These are phyloP conservation scores for Chytriomyces sp. DNA, from an alignment of 192 early-diverging fungal species.

Conservation along the genomic window DNA sequence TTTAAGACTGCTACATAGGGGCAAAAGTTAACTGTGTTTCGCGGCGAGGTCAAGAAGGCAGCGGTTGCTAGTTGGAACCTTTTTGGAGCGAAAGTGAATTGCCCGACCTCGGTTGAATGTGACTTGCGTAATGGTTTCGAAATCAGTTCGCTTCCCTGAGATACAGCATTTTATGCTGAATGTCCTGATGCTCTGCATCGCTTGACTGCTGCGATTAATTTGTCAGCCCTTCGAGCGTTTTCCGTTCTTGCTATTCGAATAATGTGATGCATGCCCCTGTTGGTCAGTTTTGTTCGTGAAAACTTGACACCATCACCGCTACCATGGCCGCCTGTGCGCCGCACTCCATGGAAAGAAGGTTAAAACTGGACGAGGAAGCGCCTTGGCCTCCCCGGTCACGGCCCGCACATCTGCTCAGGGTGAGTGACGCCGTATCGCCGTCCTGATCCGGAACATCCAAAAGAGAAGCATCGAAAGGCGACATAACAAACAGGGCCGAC, in stretches of 20 bases:
- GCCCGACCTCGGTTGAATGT: not conserved
- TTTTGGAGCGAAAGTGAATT: not conserved
- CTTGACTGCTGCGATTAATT: slow-evolving; percentile 20
- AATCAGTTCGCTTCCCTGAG: not conserved
- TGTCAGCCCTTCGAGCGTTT: not conserved
- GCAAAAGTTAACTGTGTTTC: slow-evolving; percentile 1
- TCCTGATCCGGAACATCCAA: not conserved
- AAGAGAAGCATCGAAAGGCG: not conserved
- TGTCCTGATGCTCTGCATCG: not conserved
- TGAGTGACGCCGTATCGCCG: not conserved
- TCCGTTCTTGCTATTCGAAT: too few species aligned
- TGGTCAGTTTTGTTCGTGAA: too few species aligned
- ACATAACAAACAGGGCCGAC: slow-evolving; percentile 10
- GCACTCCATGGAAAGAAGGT: too few species aligned
- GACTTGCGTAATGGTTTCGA: slow-evolving; percentile 1
- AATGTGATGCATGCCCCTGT: too few species aligned
- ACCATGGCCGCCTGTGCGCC: too few species aligned
- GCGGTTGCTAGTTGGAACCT: not conserved
- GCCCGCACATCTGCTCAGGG: not conserved
- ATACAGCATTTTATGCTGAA: slow-evolving; percentile 10
- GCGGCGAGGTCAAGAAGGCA: not conserved
- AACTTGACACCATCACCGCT: not conserved
- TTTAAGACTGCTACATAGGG: not conserved
- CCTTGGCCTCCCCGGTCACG: not conserved
- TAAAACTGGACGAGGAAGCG: too few species aligned